These are phyloP conservation scores for Zygosaccharomyces pseudobailii DNA, from an alignment of 1,139 yeast genomes.

Conservation along the genomic window DNA sequence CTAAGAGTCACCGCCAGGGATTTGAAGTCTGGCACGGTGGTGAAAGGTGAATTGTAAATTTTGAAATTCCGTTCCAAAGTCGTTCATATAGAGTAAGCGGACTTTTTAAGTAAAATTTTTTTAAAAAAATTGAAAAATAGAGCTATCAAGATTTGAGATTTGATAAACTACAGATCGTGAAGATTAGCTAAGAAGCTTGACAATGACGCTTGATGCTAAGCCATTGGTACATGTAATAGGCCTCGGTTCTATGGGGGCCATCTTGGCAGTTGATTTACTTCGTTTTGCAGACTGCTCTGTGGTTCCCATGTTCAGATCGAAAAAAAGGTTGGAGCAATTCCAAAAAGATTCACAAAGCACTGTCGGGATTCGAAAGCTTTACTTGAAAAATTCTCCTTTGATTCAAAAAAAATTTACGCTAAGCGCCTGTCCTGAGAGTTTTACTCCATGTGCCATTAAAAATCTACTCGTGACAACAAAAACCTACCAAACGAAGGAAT, in stretches of 20 bases:
- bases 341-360: slow-evolving; percentile 24
- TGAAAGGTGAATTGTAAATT: slow-evolving; percentile 33
- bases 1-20: slow-evolving; percentile 83
- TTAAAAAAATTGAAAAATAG: neutral
- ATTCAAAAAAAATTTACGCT: slow-evolving; percentile 17
- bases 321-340: slow-evolving; percentile 30
- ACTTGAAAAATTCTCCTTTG: slow-evolving; percentile 15
- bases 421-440: slow-evolving; percentile 31
- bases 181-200: neutral
- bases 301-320: slow-evolving; percentile 31
- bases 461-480: slow-evolving; percentile 66
- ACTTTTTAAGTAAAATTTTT: neutral
- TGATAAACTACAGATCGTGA: neutral
- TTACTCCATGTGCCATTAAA: slow-evolving; percentile 37
- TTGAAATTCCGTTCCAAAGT: neutral
- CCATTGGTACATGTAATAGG: slow-evolving; percentile 31
- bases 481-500: slow-evolving; percentile 52
- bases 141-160: neutral
- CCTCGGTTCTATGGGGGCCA: slow-evolving; percentile 34
- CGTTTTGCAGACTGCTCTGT: slow-evolving; percentile 20
- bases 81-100: slow-evolving; percentile 4
- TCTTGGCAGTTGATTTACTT: slow-evolving; percentile 29
- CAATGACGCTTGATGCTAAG: slow-evolving; percentile 16
- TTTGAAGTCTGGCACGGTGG: slow-evolving; percentile 54
- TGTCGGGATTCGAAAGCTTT: slow-evolving; percentile 32